Evolutionary conservation across 495 filamentous ascomycete species (phyloP), one percentile per base, ranked within the genome.

Genomic region (Xylaria longipes): DNA sequence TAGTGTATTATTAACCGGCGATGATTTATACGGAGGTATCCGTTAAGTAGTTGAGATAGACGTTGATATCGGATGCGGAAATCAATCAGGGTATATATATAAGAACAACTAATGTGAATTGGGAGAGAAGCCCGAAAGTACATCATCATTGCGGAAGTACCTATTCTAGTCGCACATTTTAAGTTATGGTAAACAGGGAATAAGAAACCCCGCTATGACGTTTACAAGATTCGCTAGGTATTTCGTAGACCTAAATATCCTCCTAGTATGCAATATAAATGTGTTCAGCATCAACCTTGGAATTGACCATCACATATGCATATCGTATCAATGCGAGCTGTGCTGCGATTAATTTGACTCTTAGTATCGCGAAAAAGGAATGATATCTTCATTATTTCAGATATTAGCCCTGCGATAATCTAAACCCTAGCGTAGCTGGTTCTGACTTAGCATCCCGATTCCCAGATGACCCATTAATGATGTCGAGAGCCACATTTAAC

Each of bases 191-290:
- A 6, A 12, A 37, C 31, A 15, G 56, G 25, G 3, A 64, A 48
- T 4, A 11, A 14, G 25, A 33, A 15, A 11, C 45, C 41, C 8
- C 25, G 14, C 56, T 39, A 63, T 70, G 68, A 70, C 68, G 68
- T 58, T 35, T 20, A 27, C n/a, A n/a, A n/a, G n/a, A n/a, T n/a
- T n/a, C n/a, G n/a, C n/a, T n/a, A n/a, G n/a, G n/a, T n/a, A n/a
- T n/a, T n/a, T n/a, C n/a, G n/a, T n/a, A n/a, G n/a, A n/a, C n/a
- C n/a, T n/a, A n/a, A n/a, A n/a, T n/a, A n/a, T n/a, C n/a, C n/a
- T n/a, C n/a, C n/a, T n/a, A n/a, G n/a, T n/a, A n/a, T n/a, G n/a
- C n/a, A n/a, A n/a, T n/a, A n/a, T n/a, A n/a, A n/a, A n/a, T n/a
- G n/a, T n/a, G n/a, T n/a, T n/a, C n/a, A n/a, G n/a, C n/a, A n/a